Percentiles rank a stretch among this genome's conserved stretches.
These are phyloP conservation scores for Eimeria tenella DNA, from an alignment of 169 alveolate species.

Conservation along the genomic window DNA sequence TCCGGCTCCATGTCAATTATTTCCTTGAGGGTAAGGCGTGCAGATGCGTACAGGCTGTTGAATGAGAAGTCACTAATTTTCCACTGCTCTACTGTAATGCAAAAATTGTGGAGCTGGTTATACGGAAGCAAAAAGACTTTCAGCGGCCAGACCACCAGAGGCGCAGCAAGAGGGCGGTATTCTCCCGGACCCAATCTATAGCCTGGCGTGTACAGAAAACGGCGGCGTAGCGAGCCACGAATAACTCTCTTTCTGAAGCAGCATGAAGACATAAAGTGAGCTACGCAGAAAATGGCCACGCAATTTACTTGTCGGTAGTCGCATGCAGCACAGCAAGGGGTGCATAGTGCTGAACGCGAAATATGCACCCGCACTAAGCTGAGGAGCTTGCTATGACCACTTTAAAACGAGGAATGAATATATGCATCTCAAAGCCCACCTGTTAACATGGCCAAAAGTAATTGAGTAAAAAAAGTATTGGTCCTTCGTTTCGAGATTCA, in stretches of 20 bases:
- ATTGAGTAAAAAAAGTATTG: slow-evolving; percentile 76
- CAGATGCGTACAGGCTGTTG: slow-evolving; percentile 81
- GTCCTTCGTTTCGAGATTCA: slow-evolving; percentile 73
- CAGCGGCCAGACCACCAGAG: slow-evolving; percentile 76
- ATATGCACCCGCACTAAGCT: too few relatives aligned
- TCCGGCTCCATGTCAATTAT: slow-evolving; percentile 82
- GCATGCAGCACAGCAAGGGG: too few relatives aligned
- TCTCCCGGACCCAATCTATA: slow-evolving; percentile 71
- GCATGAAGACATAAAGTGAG: not conserved
- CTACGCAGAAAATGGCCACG: too few relatives aligned
- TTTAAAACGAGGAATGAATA: not conserved
- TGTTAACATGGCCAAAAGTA: slow-evolving; percentile 72
- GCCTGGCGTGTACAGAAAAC: slow-evolving; percentile 78
- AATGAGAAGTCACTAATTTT: slow-evolving; percentile 81
- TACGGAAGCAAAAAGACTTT: slow-evolving; percentile 79
- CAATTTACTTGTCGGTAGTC: too few relatives aligned
- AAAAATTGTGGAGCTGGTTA: slow-evolving; percentile 81
- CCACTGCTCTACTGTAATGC: slow-evolving; percentile 84
- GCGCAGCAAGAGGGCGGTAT: slow-evolving; percentile 65
- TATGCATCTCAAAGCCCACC: not conserved
- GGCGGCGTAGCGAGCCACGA: slow-evolving; percentile 59
- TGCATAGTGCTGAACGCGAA: too few relatives aligned
- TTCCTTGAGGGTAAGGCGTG: slow-evolving; percentile 82
- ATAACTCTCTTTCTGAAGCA: slow-evolving; percentile 15
- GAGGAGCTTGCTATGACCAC: too few relatives aligned